Evolutionary conservation across 2,329 filamentous ascomycete species (phyloP), one percentile per base, ranked within the genome.

Genomic region (Cercospora beticola): DNA sequence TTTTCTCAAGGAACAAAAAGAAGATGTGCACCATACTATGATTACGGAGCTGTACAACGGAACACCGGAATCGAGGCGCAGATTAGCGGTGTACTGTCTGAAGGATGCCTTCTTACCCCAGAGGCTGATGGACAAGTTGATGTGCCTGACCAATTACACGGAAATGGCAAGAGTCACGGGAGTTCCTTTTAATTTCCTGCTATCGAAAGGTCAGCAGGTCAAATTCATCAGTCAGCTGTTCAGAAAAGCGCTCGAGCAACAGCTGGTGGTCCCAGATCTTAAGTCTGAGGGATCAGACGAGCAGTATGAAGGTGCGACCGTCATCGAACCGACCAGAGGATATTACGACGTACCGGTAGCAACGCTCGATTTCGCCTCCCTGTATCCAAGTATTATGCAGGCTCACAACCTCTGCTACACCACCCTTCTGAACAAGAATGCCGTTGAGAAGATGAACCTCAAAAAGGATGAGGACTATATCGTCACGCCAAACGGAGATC

Each of bases 121-220:
- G 77, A 85, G 96, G 68, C 81, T 99, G 62, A 94, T 99, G 89
- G 95, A 99, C 78, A 99, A 99, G 80, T 85, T 99, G 28, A 98
- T 97, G 78, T 98, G 95, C 81, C 85, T 99, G n/a, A 92, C 97
- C 81, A 99, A 99, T 79, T 98, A 98, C 77, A 98, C 95, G 0
- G 95, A 99, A 82, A 99, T 99, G 95, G 94, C 95, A 67, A 95
- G 95, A 88, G 95, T 99, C 81, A 99, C 96, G 28, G 95, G 95
- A 75, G 94, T 99, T 4, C 95, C 95, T 0, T 99, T 99, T 84
- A 98, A 97, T 78, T 97, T 91, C 77, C 86, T 99, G 56, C 86
- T 99, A 1, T 89, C 95, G 26, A 89, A 94, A 77, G 95, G 95
- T 56, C 95, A 99, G 79, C 96, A 99, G 81, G 90, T 99, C 78